A percentile compares a stretch with the other conserved stretches of the same genome.
Conservation (phyloP, 2,329 filamentous ascomycete species). For the Stagonosporopsis chrysanthemi region DNA sequence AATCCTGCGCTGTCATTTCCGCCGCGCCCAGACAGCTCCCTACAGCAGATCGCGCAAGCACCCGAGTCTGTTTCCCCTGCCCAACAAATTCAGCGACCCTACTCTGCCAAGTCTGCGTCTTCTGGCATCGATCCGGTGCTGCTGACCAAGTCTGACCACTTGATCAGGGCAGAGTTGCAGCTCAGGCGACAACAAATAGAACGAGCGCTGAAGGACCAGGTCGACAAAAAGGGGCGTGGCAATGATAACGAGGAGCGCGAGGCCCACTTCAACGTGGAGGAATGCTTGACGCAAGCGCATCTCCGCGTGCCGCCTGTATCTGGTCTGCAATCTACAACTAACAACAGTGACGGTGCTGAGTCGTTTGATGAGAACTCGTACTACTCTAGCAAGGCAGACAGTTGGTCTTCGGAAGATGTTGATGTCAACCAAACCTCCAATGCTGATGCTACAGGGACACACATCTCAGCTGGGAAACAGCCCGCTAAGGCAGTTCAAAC, state of each 20-base stretch:
- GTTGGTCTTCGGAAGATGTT: conserved; percentile 68
- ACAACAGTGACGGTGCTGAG: conserved; percentile 73
- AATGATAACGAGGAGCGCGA: conserved; percentile 60
- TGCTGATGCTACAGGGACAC: conserved; percentile 43
- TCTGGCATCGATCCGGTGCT: conserved; percentile 82
- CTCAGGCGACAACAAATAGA: conserved; percentile 84
- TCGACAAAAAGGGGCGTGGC: conserved; percentile 66
- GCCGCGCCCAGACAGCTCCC: conserved; percentile 40
- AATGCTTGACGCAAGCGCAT: conserved; percentile 65
- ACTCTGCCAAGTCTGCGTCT: conserved; percentile 56
- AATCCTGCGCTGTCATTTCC: conserved; percentile 35
- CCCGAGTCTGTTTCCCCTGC: conserved; percentile 33
- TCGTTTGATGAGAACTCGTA: conserved; percentile 94
- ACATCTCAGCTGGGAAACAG: conserved; percentile 38
- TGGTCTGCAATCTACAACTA: conserved; percentile 61
- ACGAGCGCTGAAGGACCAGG: conserved; percentile 75
- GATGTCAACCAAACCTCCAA: conserved; percentile 39
- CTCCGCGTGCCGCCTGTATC: conserved; percentile 74
- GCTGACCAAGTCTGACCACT: conserved; percentile 83
- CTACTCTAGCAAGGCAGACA: conserved; percentile 89
- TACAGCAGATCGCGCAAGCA: conserved; percentile 33
- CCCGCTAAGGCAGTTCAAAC: conserved; percentile 28
- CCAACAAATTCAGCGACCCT: conserved; percentile 40
- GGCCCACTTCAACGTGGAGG: conserved; percentile 52
- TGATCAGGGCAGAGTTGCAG: conserved; percentile 82